Evolutionary conservation across 768 basidiomycete species (phyloP), one percentile per base, ranked within the genome.

Genomic region (Udeniomyces megalosporus): DNA sequence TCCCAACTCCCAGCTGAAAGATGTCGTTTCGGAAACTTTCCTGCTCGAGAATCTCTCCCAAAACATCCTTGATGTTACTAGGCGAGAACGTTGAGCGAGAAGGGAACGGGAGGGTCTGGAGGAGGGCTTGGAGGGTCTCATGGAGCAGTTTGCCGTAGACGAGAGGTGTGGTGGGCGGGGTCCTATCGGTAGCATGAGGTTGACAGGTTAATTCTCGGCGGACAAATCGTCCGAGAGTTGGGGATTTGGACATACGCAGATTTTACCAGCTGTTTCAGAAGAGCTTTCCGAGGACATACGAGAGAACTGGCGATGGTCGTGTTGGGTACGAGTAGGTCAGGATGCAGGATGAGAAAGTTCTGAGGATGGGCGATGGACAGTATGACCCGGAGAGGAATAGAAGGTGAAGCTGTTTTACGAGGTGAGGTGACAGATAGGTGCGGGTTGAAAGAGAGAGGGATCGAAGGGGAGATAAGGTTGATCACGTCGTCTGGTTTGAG

Each of bases 111-210:
- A 12, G 22, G 51, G 42, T 53, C 11, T 32, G 46, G 26, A 70
- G 72, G 56, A 97, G 75, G 67, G 78, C 75, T 70, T 97, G 91
- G 76, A 95, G 81, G 35, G 96, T 83, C 67, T 89, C 84, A 68
- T 99, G 95, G 5, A 95, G 79, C 73, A 97, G 82, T 68, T 85
- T 95, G 42, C 95, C 95, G 82, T 90, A 96, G 0, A 93, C 77
- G 1, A 76, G 71, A 22, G 67, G 70, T 67, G 70, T 73, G 29
- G 63, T 72, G 52, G 69, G 69, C 3, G 56, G 46, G 22, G 56
- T 50, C 10, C 66, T 65, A 34, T 10, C 3, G 61, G 0, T 78
- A 75, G 0, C 60, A 82, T 79, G 44, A 80, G 81, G 47, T 84
- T 0, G 28, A 47, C n/a, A 29, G 17, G n/a, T 14, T 12, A 8